Evolutionary conservation across 2,329 filamentous ascomycete species (phyloP).

Genomic region (Cladosporium sp.): DNA sequence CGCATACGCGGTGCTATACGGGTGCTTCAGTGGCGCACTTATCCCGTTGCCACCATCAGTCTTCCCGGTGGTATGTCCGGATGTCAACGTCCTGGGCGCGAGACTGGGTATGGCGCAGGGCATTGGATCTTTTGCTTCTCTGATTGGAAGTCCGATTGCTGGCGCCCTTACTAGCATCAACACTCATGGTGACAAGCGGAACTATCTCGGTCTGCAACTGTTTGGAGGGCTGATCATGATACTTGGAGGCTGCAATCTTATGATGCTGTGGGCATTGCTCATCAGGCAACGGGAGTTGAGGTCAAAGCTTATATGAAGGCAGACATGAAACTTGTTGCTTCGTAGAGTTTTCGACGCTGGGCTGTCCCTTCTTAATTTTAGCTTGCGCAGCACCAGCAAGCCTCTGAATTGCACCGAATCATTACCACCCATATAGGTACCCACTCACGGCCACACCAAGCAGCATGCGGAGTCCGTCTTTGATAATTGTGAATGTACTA

Average conservation of each 20-base stretch:
- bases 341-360: background rate
- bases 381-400: background rate
- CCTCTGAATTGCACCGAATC: background rate
- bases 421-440: background rate
- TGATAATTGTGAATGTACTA: background rate
- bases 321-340: background rate
- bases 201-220: conserved; percentile 34
- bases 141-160: conserved; percentile 50
- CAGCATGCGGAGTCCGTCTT: background rate
- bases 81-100: conserved; percentile 48
- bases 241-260: conserved; percentile 28
- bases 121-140: conserved; percentile 44
- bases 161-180: conserved; percentile 39
- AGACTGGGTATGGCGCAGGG: conserved; percentile 51
- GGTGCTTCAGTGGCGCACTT: conserved; percentile 46
- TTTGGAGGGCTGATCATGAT: conserved; percentile 34
- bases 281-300: conserved; percentile 27
- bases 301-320: conserved; percentile 24
- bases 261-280: conserved; percentile 31
- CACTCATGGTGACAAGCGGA: conserved; percentile 19
- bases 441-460: background rate
- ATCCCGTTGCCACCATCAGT: conserved; percentile 49
- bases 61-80: conserved; percentile 46
- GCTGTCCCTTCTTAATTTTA: background rate
- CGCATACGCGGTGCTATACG: conserved; percentile 46